A percentile compares a stretch with the other conserved stretches of the same genome.
Conservation (phyloP, 2,329 filamentous ascomycete genomes). For the Epichloe brachyelytri region DNA sequence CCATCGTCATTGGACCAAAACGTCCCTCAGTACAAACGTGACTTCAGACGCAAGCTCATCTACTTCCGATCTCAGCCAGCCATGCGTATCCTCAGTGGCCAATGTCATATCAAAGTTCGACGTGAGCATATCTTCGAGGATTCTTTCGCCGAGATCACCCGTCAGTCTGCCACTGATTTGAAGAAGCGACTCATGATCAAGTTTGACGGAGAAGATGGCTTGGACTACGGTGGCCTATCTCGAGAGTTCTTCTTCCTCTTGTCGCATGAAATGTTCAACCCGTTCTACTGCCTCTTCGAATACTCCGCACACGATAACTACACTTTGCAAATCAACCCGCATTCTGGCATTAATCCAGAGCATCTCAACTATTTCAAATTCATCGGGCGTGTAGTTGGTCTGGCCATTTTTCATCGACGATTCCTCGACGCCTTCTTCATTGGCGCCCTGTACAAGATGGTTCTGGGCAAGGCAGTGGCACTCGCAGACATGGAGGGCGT, state of each 20-base stretch:
- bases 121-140: conserved; percentile 97
- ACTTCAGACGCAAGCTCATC: conserved; percentile 94
- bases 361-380: conserved; percentile 99
- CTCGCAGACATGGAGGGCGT: conserved; percentile 98
- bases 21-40: conserved; percentile 97
- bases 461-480: conserved; percentile 81
- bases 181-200: conserved; percentile 99
- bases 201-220: conserved; percentile 94
- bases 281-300: conserved; percentile 98
- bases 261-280: conserved; percentile 99
- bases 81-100: conserved; percentile 85
- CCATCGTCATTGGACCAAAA: conserved; percentile 96
- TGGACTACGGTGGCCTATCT: conserved; percentile 95
- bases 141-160: conserved; percentile 96
- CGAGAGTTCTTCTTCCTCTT: conserved; percentile 99
- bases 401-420: conserved; percentile 94
- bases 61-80: conserved; percentile 98
- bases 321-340: conserved; percentile 97
- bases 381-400: conserved; percentile 88
- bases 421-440: conserved; percentile 99
- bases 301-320: conserved; percentile 99
- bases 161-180: conserved; percentile 85
- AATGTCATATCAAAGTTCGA: conserved; percentile 96
- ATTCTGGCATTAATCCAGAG: conserved; percentile 97
- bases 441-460: conserved; percentile 98